phyloP scores from a whole-genome alignment of 192 early-diverging fungal genomes.

The Umbelopsis sp. region DNA sequence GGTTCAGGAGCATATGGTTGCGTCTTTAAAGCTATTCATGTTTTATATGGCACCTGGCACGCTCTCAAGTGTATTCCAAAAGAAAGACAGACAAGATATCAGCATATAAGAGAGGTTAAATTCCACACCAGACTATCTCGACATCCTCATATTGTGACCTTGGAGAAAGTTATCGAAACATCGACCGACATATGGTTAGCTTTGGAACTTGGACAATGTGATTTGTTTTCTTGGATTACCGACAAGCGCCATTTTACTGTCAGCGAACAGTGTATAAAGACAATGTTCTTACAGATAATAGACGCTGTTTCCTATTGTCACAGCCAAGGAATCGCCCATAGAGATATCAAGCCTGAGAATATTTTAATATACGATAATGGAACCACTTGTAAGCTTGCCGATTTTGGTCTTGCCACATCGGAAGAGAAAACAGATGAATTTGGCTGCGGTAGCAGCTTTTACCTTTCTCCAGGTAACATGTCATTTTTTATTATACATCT shows the following conservation, averaged over 20 bases:
- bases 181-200: constrained; percentile 62
- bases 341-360: constrained; percentile 85
- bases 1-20: constrained; percentile 79
- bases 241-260: constrained; percentile 66
- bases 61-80: constrained; percentile 80
- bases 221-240: constrained; percentile 93
- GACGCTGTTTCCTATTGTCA: constrained; percentile 79
- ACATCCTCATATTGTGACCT: constrained; percentile 66
- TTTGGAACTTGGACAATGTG: constrained; percentile 83
- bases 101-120: constrained; percentile 62
- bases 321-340: constrained; percentile 66
- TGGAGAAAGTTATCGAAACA: constrained; percentile 68
- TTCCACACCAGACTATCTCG: constrained; percentile 65
- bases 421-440: constrained; percentile 65
- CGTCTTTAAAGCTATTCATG: constrained; percentile 69
- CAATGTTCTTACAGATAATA: constrained; percentile 83
- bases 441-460: constrained; percentile 66
- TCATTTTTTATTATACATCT: not conserved
- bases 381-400: constrained; percentile 83
- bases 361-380: constrained; percentile 63
- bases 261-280: constrained; percentile 74
- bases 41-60: constrained; percentile 52
- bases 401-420: constrained; percentile 91
- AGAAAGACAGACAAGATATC: constrained; percentile 55
- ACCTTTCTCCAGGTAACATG: constrained; percentile 56